These are phyloP conservation scores for Ustilaginoidea virens DNA, from an alignment of 2,329 filamentous ascomycete genomes.

Conservation along the genomic window DNA sequence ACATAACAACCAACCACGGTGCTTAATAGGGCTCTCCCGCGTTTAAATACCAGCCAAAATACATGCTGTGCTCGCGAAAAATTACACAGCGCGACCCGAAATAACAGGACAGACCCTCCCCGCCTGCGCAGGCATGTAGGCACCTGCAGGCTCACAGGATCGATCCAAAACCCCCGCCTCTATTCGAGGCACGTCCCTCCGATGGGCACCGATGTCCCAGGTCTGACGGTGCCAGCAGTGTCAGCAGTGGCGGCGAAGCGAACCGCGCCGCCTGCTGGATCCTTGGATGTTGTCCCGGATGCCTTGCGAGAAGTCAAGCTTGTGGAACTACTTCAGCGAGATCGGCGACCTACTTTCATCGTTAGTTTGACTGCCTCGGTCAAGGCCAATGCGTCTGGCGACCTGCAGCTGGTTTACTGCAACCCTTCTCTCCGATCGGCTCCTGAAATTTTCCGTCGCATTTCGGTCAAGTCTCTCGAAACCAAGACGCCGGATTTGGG, in stretches of 20 bases:
- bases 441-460: slow-evolving; percentile 2
- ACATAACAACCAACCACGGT: no score
- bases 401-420: slow-evolving; percentile 16
- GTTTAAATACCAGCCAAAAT: no score
- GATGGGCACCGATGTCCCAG: background rate
- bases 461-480: slow-evolving; percentile 1
- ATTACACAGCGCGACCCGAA: no score
- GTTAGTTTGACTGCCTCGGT: slow-evolving; percentile 10
- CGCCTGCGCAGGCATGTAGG: no score
- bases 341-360: slow-evolving; percentile 26
- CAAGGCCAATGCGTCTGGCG: slow-evolving; percentile 2
- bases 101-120: no score
- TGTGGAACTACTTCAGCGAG: slow-evolving; percentile 23
- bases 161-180: no score
- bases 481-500: background rate
- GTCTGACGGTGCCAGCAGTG: background rate
- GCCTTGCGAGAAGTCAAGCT: slow-evolving; percentile 16
- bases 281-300: background rate
- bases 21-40: no score
- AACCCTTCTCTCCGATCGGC: slow-evolving; percentile 13
- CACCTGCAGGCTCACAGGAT: no score
- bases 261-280: background rate
- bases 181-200: background rate
- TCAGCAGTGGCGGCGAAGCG: no score
- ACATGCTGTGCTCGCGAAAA: no score